Base-by-base conservation (phyloP, 352 stramenopile genomes). In the Pythium monospermum region DNA sequence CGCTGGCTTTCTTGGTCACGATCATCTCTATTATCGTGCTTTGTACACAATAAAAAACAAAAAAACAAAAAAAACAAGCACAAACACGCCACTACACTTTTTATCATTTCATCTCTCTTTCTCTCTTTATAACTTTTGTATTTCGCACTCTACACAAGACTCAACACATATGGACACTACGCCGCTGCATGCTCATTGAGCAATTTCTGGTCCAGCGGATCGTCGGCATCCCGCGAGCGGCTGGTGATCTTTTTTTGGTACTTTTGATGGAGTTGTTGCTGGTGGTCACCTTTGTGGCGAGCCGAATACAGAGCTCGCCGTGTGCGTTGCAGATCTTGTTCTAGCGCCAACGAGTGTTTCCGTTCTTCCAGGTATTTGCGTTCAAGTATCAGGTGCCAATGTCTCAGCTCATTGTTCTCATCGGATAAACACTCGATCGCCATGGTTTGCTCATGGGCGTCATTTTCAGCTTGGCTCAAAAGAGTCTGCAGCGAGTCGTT, bases 351-450 rank as follows among this genome's bases (percentile, higher is more conserved):
- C 46, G 68, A 71, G 19, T 73, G 60, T 36, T 86, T 85, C 40
- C 73, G 71, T 57, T 90, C 74, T 35, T 87, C 74, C 21, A 84
- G 74, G 61, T 87, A 88, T 39, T 76, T 74, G 6, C 61, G 57
- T 42, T 91, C 77, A 23, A 91, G 65, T 37, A 74, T 59, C n/a
- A 57, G 67, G 40, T 65, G 87, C 6, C 73, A 77, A 36, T 78
- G 73, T 10, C 74, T 66, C n/a, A 89, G 61, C 40, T 83, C 71
- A 42, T 88, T 75, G 57, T 90, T 92, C 49, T 92, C 81, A 55
- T 90, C 76, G 31, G 71, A 82, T 27, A 92, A 60, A 36, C 65
- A 87, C 33, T 90, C 76, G 23, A 84, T 75, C 65, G 90, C 76
- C 60, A 87, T 70, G 13, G 61, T 68, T 13, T 68, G 73, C 23